These are phyloP conservation scores for Epichloe festucae DNA, from an alignment of 2,329 filamentous ascomycete species.

Conservation along the genomic window DNA sequence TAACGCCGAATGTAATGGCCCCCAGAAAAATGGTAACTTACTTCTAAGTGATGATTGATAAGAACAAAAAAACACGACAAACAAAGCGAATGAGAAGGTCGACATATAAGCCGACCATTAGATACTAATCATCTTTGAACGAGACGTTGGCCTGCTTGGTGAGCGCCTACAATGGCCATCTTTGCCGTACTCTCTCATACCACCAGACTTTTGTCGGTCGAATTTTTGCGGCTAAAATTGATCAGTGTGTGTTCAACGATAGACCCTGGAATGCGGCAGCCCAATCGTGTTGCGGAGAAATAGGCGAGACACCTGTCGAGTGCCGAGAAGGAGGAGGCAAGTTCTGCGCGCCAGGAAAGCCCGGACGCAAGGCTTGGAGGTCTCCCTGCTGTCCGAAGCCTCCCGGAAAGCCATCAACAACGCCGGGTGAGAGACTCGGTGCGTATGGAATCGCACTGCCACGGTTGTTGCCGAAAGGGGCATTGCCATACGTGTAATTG, in stretches of 20 bases:
- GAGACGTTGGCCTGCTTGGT: not conserved
- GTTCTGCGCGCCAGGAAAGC: slow-evolving; percentile 30
- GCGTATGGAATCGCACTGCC: slow-evolving; percentile 16
- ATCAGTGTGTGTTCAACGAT: slow-evolving; percentile 52
- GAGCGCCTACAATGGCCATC: not conserved
- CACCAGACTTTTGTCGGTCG: not conserved
- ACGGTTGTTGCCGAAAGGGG: slow-evolving; percentile 21
- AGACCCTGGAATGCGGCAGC: slow-evolving; percentile 53
- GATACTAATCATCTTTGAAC: not conserved
- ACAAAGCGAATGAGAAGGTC: not conserved
- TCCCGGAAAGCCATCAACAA: slow-evolving; percentile 18
- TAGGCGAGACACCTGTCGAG: slow-evolving; percentile 26
- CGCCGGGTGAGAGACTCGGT: slow-evolving; percentile 14
- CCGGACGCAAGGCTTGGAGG: slow-evolving; percentile 33
- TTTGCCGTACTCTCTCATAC: not conserved
- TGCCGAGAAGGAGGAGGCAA: slow-evolving; percentile 23
- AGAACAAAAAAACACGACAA: not conserved
- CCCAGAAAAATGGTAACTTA: slow-evolving; percentile 3
- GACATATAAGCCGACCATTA: not conserved
- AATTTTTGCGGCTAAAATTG: not conserved
- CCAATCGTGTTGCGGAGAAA: slow-evolving; percentile 45
- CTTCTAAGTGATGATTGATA: slow-evolving; percentile 1
- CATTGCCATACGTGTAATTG: slow-evolving; percentile 23
- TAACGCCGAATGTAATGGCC: slow-evolving; percentile 1
- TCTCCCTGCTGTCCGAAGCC: slow-evolving; percentile 25